phyloP scores from a whole-genome alignment of 2,329 filamentous ascomycete genomes.

The Diaporthe ampelina region DNA sequence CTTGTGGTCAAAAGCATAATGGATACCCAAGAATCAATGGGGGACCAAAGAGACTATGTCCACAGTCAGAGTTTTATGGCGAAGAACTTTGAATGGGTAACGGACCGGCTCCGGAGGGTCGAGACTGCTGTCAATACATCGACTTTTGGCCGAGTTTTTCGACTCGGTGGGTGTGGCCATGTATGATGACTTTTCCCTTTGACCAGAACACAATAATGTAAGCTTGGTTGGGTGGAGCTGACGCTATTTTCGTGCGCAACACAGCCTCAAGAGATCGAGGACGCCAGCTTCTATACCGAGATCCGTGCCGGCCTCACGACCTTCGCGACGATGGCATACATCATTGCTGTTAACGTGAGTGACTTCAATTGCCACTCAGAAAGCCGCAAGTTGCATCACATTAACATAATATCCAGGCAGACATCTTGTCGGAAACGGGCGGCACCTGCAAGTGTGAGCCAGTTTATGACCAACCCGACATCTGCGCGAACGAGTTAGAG shows the following conservation, averaged over 20 bases:
- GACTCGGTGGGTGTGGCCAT: constrained; percentile 75
- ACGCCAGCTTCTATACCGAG: constrained; percentile 81
- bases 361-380: neutral
- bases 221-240: constrained; percentile 13
- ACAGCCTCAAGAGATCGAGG: constrained; percentile 76
- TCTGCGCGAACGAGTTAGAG: constrained; percentile 62
- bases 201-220: neutral
- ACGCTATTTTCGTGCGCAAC: neutral
- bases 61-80: constrained; percentile 30
- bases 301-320: constrained; percentile 85
- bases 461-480: constrained; percentile 54
- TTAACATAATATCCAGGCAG: constrained; percentile 63
- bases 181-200: constrained; percentile 33
- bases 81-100: constrained; percentile 32
- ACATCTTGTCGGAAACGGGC: constrained; percentile 81
- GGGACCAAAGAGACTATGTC: constrained; percentile 35
- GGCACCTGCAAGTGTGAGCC: constrained; percentile 79
- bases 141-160: constrained; percentile 69
- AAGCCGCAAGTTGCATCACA: rapidly evolving
- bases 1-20: neutral
- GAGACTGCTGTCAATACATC: constrained; percentile 52
- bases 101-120: constrained; percentile 43
- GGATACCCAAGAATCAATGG: constrained; percentile 23
- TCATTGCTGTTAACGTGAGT: constrained; percentile 79
- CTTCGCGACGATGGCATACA: constrained; percentile 87